Base-by-base conservation (phyloP, 225 moss, liverwort and hornwort genomes). In the Bryoerythrophyllum caledonicum region DNA sequence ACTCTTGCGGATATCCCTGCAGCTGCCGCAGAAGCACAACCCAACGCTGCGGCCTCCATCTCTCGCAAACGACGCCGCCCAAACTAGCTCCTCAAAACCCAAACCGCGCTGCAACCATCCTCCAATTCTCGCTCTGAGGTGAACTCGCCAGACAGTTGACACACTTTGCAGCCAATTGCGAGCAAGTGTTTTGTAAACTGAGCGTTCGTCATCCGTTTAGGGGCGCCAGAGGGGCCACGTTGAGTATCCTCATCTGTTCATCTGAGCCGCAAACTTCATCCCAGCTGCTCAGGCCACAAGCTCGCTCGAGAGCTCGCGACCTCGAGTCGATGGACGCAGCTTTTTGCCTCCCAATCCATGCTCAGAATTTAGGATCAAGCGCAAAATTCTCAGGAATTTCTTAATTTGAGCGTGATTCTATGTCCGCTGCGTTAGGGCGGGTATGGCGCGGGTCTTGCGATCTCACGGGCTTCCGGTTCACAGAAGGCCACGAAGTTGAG, bases 31-130 rank as follows among this genome's bases (percentile, higher is more conserved):
- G 58, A 67, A 63, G 27, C 51, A 17, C 38, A 73, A 23, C 59
- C 54, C 17, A 78, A 68, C 38, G 81, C 81, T 65, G 70, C 7
- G 66, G 65, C 24, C 27, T 83, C 83, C 83, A 83, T 86, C 40
- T 70, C 73, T 8, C 38, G 24, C 56, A 15, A 19, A 57, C 62
- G 20, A 23, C 5, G 10, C 32, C 34, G 37, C 26, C 26, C 57
- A 71, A n/a, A 44, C 72, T 40, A 4, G 32, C 61, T 3, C 66
- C 66, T 58, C 58, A 67, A 41, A 49, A 52, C 38, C 63, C 64
- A 63, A 19, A 21, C 9, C 41, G 7, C 30, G 62, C 17, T 71
- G 26, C 54, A 71, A 54, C 66, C 60, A 82, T 68, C 38, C 55
- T 21, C 38, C 13, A 58, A 20, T 25, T 41, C 52, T 19, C 17